These are phyloP conservation scores for Cutaneotrichosporon sp. DNA, from an alignment of 1,284 basidiomycete species.

Conservation along the genomic window DNA sequence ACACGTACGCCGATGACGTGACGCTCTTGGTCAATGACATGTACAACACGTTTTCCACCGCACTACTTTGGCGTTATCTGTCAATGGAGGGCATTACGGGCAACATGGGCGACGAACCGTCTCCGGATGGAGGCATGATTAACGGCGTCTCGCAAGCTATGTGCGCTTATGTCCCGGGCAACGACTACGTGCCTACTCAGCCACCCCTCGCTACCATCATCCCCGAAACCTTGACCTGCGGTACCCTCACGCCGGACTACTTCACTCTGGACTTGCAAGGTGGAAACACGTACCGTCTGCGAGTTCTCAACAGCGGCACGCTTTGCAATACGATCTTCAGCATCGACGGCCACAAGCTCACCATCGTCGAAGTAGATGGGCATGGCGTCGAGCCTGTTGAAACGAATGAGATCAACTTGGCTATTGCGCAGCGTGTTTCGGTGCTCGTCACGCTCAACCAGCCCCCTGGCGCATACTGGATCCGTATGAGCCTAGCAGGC, in stretches of 20 bases:
- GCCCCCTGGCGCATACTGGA: constrained; percentile 26
- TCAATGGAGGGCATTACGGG: too few relatives aligned
- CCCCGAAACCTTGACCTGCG: too few relatives aligned
- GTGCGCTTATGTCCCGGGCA: too few relatives aligned
- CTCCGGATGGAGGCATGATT: too few relatives aligned
- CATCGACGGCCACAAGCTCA: constrained; percentile 30
- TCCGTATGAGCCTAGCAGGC: constrained; percentile 44
- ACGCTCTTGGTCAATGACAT: constrained; percentile 29
- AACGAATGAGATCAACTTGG: constrained; percentile 26
- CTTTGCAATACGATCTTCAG: constrained; percentile 19
- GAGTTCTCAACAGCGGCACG: constrained; percentile 25
- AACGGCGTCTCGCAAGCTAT: too few relatives aligned
- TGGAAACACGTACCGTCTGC: constrained; percentile 12
- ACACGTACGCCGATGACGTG: constrained; percentile 27
- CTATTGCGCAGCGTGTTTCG: constrained; percentile 38
- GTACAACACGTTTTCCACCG: too few relatives aligned
- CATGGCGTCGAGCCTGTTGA: constrained; percentile 22
- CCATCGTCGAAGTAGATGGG: constrained; percentile 34
- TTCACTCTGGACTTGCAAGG: constrained; percentile 6
- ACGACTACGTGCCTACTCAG: too few relatives aligned
- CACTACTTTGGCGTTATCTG: too few relatives aligned
- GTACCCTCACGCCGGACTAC: too few relatives aligned
- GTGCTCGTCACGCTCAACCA: constrained; percentile 34
- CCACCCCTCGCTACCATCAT: too few relatives aligned
- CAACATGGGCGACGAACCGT: too few relatives aligned